A percentile compares a stretch with the other conserved stretches of the same genome.
phyloP scores from a whole-genome alignment of 108 stramenopile genomes.

The Pseudonitzschia delicatissima region DNA sequence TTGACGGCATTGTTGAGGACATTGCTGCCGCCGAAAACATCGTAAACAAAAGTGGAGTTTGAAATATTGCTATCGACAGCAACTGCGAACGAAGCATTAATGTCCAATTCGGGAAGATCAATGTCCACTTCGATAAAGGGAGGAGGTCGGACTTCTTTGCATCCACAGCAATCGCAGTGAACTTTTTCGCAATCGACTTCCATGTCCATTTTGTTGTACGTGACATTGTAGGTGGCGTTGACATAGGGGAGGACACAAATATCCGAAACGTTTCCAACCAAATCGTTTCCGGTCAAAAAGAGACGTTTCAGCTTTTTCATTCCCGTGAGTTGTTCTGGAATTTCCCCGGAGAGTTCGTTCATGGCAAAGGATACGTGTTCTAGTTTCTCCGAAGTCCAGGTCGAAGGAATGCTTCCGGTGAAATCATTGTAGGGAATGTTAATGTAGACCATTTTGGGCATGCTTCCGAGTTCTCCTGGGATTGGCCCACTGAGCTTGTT shows the following conservation, averaged over 20 bases:
- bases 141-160: too few species aligned
- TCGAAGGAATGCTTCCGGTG: slow-evolving; percentile 15
- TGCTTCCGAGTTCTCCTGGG: slow-evolving; percentile 43
- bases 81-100: too few species aligned
- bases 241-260: too few species aligned
- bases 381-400: not conserved
- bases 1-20: too few species aligned
- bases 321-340: slow-evolving; percentile 21
- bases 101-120: too few species aligned
- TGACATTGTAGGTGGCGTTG: not conserved
- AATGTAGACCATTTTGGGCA: slow-evolving; percentile 33
- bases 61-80: too few species aligned
- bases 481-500: slow-evolving; percentile 27
- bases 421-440: slow-evolving; percentile 13
- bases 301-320: slow-evolving; percentile 11
- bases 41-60: too few species aligned
- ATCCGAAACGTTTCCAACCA: slow-evolving; percentile 27
- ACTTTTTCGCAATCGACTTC: slow-evolving; percentile 30
- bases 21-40: too few species aligned
- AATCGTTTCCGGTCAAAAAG: slow-evolving; percentile 13
- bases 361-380: slow-evolving; percentile 10
- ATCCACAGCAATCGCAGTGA: slow-evolving; percentile 30
- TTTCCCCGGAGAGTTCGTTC: slow-evolving; percentile 20
- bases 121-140: too few species aligned
- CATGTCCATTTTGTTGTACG: slow-evolving; percentile 10